Percentiles rank a stretch among this genome's conserved stretches.
Conservation (phyloP, 1,139 yeast genomes). For the Kodamaea anthophila region DNA sequence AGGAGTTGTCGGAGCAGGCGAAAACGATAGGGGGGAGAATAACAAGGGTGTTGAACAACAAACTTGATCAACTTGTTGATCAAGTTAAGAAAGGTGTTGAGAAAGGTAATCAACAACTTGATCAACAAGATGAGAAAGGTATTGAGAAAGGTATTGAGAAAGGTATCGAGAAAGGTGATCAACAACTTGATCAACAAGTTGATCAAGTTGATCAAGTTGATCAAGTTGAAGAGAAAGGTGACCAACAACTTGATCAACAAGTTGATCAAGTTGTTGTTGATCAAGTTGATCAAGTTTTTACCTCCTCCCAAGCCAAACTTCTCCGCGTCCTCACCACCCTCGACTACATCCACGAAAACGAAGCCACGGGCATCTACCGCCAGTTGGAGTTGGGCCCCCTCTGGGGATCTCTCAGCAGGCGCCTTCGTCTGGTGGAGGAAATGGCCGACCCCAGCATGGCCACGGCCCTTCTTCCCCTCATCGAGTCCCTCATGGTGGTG, state of each 20-base stretch:
- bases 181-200: slow-evolving; percentile 17
- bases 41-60: no score
- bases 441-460: slow-evolving; percentile 45
- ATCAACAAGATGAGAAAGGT: not conserved
- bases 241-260: slow-evolving; percentile 16
- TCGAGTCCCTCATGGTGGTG: slow-evolving; percentile 92
- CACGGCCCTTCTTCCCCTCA: slow-evolving; percentile 75
- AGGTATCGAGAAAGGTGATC: not conserved
- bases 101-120: not conserved
- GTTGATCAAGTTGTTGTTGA: slow-evolving; percentile 22
- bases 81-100: slow-evolving; percentile 50
- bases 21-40: slow-evolving; percentile 55
- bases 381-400: slow-evolving; percentile 67
- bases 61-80: slow-evolving; percentile 43
- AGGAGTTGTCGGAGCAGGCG: slow-evolving; percentile 65
- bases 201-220: slow-evolving; percentile 23
- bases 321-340: slow-evolving; percentile 81
- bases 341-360: slow-evolving; percentile 64
- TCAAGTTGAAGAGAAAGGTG: slow-evolving; percentile 34
- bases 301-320: slow-evolving; percentile 82
- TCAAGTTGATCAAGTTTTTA: slow-evolving; percentile 43
- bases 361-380: slow-evolving; percentile 40
- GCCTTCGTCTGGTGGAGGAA: slow-evolving; percentile 57
- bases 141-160: not conserved
- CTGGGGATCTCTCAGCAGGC: slow-evolving; percentile 84